Percentiles rank a stretch among this genome's conserved stretches.
Evolutionary conservation across 495 filamentous ascomycete species (phyloP).

Genomic region (Aspergillus incahuasiensis): DNA sequence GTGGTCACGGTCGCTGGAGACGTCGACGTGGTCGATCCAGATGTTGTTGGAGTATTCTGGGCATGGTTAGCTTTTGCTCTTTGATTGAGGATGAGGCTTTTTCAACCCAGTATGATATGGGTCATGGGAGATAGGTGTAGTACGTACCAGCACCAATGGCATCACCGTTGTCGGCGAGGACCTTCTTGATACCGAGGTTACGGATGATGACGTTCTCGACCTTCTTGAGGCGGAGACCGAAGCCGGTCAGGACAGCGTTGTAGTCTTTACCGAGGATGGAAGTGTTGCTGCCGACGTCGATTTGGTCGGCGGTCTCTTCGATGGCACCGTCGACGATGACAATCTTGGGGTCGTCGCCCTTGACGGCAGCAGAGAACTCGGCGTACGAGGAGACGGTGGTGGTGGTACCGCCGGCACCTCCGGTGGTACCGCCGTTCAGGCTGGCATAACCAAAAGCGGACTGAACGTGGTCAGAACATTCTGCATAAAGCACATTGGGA

Average conservation of each 20-base stretch:
- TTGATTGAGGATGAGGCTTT: not conserved
- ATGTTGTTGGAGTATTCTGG: conserved; percentile 51
- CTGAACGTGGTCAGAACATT: not conserved
- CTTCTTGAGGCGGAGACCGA: conserved; percentile 42
- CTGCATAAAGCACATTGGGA: not conserved
- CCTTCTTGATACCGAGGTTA: conserved; percentile 57
- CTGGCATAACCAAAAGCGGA: conserved; percentile 36
- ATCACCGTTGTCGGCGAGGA: conserved; percentile 55
- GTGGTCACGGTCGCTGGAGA: conserved; percentile 50
- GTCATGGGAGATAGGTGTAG: not conserved
- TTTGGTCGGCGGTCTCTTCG: conserved; percentile 36
- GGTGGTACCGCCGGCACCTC: conserved; percentile 54
- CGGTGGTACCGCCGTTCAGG: conserved; percentile 52
- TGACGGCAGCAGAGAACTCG: conserved; percentile 46
- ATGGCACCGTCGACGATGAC: conserved; percentile 47
- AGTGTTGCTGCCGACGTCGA: conserved; percentile 50
- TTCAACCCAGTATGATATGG: too few species aligned
- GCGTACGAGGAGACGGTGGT: conserved; percentile 56
- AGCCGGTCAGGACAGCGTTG: conserved; percentile 26
- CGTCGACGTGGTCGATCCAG: conserved; percentile 67
- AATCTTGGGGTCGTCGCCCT: conserved; percentile 39
- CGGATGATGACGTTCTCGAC: conserved; percentile 58
- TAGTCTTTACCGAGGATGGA: conserved; percentile 45
- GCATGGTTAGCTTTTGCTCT: not conserved
- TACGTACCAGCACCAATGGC: conserved; percentile 50